These are phyloP conservation scores for Euphorbia tirucalli DNA, from an alignment of 345 rosid genomes.

Conservation along the genomic window DNA sequence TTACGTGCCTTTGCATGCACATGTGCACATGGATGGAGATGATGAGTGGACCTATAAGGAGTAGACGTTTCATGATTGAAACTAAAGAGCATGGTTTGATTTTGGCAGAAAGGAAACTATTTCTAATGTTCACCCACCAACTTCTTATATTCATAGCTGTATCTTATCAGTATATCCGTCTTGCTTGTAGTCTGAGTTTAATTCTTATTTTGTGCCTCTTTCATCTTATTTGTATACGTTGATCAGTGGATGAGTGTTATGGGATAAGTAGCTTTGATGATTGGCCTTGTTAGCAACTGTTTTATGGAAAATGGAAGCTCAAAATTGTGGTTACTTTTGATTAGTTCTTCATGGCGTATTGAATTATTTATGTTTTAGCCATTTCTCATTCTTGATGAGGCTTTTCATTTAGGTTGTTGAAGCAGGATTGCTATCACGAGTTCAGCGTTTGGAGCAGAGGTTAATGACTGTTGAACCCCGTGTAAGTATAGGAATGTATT, in stretches of 20 bases:
- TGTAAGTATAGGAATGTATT: constrained; percentile 75
- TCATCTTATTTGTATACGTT: not conserved
- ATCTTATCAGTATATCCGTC: not conserved
- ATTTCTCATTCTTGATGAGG: not conserved
- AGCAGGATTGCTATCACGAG: constrained; percentile 82
- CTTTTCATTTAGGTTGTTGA: constrained; percentile 82
- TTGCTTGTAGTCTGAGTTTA: not conserved
- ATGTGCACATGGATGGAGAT: not conserved
- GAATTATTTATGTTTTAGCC: not conserved
- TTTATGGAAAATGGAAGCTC: not conserved
- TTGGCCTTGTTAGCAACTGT: not conserved
- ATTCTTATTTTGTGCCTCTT: not conserved
- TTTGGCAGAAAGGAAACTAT: no score
- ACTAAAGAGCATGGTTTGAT: not conserved
- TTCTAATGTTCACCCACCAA: not conserved
- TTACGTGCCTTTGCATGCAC: not conserved
- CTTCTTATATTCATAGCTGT: not conserved
- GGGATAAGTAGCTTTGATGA: not conserved
- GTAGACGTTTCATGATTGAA: not conserved
- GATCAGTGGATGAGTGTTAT: no score
- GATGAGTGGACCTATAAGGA: not conserved
- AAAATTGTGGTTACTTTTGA: not conserved
- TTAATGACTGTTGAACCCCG: constrained; percentile 89
- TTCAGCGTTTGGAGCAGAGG: constrained; percentile 76
- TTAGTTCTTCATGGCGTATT: not conserved